phyloP scores from a whole-genome alignment of 106 monocot genomes.

The Xerophyta viscosa region DNA sequence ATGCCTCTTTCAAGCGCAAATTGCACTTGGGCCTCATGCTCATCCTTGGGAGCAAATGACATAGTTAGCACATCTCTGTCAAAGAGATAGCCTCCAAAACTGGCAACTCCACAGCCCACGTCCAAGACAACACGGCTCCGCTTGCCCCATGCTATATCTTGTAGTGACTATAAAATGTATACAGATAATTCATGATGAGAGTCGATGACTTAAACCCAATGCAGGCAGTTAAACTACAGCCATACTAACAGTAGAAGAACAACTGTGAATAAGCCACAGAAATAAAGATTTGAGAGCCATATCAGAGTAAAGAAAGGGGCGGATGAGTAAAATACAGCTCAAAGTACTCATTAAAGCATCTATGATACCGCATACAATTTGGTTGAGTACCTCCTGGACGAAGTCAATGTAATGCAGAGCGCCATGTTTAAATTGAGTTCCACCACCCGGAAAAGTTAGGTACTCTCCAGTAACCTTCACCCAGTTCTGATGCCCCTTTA shows the following conservation, averaged over 20 bases:
- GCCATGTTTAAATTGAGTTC: constrained; percentile 86
- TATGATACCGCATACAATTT: neutral
- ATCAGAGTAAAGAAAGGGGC: too few species aligned
- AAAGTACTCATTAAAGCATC: too few species aligned
- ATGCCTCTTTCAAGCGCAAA: constrained; percentile 97
- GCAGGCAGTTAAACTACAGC: too few species aligned
- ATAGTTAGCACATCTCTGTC: constrained; percentile 74
- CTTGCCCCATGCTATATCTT: constrained; percentile 76
- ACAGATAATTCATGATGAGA: too few species aligned
- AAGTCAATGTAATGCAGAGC: constrained; percentile 75
- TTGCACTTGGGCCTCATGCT: constrained; percentile 94
- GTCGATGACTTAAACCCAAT: too few species aligned
- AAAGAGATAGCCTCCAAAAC: constrained; percentile 82
- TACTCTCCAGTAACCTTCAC: constrained; percentile 77
- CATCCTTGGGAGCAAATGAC: constrained; percentile 97
- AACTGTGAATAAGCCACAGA: too few species aligned
- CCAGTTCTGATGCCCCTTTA: constrained; percentile 90
- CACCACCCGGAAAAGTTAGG: constrained; percentile 87
- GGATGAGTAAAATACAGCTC: too few species aligned
- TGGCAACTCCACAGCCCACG: constrained; percentile 93
- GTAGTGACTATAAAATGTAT: constrained; percentile 33
- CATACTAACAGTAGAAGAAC: too few species aligned
- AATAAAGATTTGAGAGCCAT: too few species aligned
- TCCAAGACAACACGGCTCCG: constrained; percentile 60
- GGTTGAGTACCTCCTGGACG: constrained; percentile 54